Evolutionary conservation across 371 early-diverging fungal genomes (phyloP).

Genomic region (Paraphysoderma sedebokerense): DNA sequence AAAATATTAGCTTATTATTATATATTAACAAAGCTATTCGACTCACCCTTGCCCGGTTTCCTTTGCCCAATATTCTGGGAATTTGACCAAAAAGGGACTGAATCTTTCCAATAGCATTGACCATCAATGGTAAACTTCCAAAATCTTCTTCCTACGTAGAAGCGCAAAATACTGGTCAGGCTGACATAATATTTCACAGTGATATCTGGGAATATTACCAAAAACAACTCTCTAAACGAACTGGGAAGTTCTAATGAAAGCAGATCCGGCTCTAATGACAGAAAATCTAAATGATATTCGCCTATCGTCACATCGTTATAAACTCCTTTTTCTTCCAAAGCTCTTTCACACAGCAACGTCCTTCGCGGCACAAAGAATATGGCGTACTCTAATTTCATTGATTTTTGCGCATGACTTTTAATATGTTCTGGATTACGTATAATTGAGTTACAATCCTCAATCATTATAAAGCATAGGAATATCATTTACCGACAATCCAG

Average conservation of each 20-base stretch:
- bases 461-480: too few species aligned
- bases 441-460: too few species aligned
- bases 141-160: conserved; percentile 79
- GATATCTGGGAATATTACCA: conserved; percentile 23
- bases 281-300: conserved; percentile 73
- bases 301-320: conserved; percentile 65
- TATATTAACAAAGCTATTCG: too few species aligned
- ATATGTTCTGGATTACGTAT: too few species aligned
- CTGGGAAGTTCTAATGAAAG: conserved; percentile 72
- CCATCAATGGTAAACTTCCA: conserved; percentile 55
- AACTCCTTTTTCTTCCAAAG: conserved; percentile 79
- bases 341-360: conserved; percentile 68
- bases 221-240: conserved; percentile 60
- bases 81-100: conserved; percentile 72
- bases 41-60: conserved; percentile 53
- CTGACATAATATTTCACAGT: not conserved
- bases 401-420: too few species aligned
- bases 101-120: conserved; percentile 66
- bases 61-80: conserved; percentile 79
- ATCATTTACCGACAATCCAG: too few species aligned
- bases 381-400: too few species aligned
- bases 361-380: conserved; percentile 80
- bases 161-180: not conserved
- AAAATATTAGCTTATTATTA: too few species aligned
- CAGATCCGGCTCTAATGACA: conserved; percentile 79